Base-by-base conservation (phyloP, 106 monocot genomes). In the Ottelia alismoides region DNA sequence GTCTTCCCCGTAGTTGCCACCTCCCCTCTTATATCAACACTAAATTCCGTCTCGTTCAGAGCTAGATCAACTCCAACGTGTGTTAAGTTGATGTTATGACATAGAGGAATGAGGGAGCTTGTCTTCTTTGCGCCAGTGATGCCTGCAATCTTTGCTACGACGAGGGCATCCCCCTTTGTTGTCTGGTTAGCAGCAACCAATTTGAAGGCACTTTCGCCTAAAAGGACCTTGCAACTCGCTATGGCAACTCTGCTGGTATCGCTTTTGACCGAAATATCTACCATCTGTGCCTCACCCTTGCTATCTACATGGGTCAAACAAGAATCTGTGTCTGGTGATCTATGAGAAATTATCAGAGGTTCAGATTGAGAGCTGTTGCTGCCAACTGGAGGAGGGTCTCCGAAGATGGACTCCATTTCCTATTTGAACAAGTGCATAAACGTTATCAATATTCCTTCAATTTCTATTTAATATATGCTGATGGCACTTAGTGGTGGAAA, bases 61-160 rank as follows among this genome's bases (percentile, higher is more conserved):
- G 26, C 58, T 27, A 98, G 56, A 56, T 80, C 76, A 16, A 98
- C 74, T 25, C 66, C 55, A 28, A 98, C 49, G 22, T 76, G 76
- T 2, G 69, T 67, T 18, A 98, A 62, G n/a, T 45, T 51, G 19
- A 98, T 82, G 69, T 79, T 90, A 45, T 98, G 96, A 48, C 96
- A 98, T 20, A 98, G 22, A 2, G 89, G 96, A 53, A 98, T 85
- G 50, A 90, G 82, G 45, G 25, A 66, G 62, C 85, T 77, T 0
- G 96, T 82, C 45, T 80, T 71, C 72, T 98, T 98, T 1, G 96
- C 96, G 45, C 85, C 89, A 45, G 28, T 72, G 4, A 98, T 85
- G 58, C 96, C 96, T 20, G 89, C 89, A 47, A 98, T 73, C 71
- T 85, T 98, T 32, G 96, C 96, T 18, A 89, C 89, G 52, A 45